Conservation (phyloP, 805 yeast species). For the Monosporozyma siamensis region DNA sequence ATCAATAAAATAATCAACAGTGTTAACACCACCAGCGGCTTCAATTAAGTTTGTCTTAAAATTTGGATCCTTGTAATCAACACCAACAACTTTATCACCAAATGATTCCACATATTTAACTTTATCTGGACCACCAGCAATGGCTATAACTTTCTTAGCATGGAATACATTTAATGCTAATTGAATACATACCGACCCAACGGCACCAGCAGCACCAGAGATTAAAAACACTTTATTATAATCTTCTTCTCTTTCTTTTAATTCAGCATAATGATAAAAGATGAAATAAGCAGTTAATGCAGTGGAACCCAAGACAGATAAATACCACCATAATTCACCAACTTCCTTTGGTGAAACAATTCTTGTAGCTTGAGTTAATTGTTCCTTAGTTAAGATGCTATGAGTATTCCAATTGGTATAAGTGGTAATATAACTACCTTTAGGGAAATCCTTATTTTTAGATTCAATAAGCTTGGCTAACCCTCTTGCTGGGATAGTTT, state of each 20-base stretch:
- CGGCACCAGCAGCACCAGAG: slow-evolving; percentile 68
- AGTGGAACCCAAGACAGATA: slow-evolving; percentile 47
- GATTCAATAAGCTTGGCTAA: slow-evolving; percentile 43
- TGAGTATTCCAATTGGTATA: slow-evolving; percentile 42
- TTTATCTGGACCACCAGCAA: slow-evolving; percentile 53
- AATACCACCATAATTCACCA: slow-evolving; percentile 35
- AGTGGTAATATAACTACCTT: slow-evolving; percentile 38
- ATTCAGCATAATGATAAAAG: slow-evolving; percentile 40
- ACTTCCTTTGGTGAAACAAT: slow-evolving; percentile 14
- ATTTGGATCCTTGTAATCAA: slow-evolving; percentile 43
- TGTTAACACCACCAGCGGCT: slow-evolving; percentile 38
- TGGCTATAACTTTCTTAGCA: slow-evolving; percentile 49
- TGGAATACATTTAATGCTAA: slow-evolving; percentile 44
- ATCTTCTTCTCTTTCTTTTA: slow-evolving; percentile 32
- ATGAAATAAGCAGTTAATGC: slow-evolving; percentile 56
- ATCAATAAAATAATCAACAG: slow-evolving; percentile 48
- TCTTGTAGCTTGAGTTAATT: not conserved
- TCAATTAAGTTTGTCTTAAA: slow-evolving; percentile 30
- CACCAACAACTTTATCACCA: slow-evolving; percentile 42
- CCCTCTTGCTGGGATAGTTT: slow-evolving; percentile 43
- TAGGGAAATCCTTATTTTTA: slow-evolving; percentile 32
- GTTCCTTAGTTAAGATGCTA: slow-evolving; percentile 25
- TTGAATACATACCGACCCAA: slow-evolving; percentile 53
- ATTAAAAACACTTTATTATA: slow-evolving; percentile 41
- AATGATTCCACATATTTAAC: slow-evolving; percentile 43